Conservation (phyloP, 2,329 filamentous ascomycete genomes). For the Phialemoniopsis sp. region DNA sequence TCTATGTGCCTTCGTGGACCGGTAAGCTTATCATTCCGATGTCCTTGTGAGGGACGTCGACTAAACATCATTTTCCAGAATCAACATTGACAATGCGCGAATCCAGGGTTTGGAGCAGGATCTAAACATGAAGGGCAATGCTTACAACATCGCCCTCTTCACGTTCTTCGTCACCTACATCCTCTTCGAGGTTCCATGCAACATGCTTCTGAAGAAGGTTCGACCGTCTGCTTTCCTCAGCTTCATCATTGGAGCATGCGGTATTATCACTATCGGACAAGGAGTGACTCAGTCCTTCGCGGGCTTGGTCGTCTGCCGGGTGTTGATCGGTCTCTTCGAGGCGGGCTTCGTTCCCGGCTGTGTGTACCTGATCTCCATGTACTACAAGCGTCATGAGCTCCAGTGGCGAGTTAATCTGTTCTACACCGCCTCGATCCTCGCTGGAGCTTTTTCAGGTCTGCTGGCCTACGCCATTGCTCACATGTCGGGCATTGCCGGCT, state of each 20-base stretch:
- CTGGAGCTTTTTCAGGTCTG: constrained; percentile 24
- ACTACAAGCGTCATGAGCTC: constrained; percentile 44
- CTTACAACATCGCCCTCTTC: constrained; percentile 57
- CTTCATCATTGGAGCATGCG: constrained; percentile 21
- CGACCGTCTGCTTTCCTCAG: constrained; percentile 30
- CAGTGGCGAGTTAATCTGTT: constrained; percentile 38
- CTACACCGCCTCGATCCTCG: constrained; percentile 25
- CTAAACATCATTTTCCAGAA: no score
- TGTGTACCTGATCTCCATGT: constrained; percentile 41
- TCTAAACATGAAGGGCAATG: constrained; percentile 44
- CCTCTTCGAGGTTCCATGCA: constrained; percentile 56
- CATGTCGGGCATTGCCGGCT: constrained; percentile 1
- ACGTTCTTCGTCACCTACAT: constrained; percentile 63
- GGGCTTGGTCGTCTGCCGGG: constrained; percentile 12
- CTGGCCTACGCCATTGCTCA: constrained; percentile 3
- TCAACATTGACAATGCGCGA: constrained; percentile 44
- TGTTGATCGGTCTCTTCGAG: constrained; percentile 34
- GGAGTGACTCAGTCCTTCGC: constrained; percentile 1
- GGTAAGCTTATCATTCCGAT: no score
- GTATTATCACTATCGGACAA: constrained; percentile 2
- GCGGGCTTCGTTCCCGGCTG: constrained; percentile 32
- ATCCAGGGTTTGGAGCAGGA: constrained; percentile 50
- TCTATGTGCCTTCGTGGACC: background rate
- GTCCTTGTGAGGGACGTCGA: no score
- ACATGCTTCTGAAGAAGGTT: constrained; percentile 38